phyloP scores from a whole-genome alignment of 176 grass and related monocot species.

The Olyra latifolia region DNA sequence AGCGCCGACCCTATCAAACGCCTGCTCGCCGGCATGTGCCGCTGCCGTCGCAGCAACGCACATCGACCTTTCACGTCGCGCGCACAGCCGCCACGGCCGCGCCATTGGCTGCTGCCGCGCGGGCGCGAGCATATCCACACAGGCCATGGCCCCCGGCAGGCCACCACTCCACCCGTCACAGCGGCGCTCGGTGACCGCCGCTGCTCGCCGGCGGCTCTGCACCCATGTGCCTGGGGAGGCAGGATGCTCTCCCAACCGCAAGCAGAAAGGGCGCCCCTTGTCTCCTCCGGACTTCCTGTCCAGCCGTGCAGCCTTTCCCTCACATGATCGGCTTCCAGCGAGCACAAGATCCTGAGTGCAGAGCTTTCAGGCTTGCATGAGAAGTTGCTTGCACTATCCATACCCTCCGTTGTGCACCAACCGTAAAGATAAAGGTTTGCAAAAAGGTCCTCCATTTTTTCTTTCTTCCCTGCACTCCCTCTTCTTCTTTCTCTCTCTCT shows the following conservation, averaged over 20 bases:
- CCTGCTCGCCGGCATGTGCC: too few species aligned
- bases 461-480: too few species aligned
- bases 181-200: neutral
- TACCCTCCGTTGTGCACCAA: too few species aligned
- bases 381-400: too few species aligned
- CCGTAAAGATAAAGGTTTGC: too few species aligned
- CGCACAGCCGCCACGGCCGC: neutral
- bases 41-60: neutral
- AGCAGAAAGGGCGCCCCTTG: slow-evolving; percentile 3
- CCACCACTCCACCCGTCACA: too few species aligned
- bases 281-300: neutral
- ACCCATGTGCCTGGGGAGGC: neutral
- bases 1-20: too few species aligned
- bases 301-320: neutral
- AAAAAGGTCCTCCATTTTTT: too few species aligned
- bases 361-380: too few species aligned
- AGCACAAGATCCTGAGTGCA: neutral
- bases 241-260: slow-evolving; percentile 19
- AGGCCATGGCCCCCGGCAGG: neutral
- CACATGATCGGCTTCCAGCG: neutral
- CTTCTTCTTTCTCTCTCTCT: too few species aligned
- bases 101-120: neutral
- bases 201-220: neutral
- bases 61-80: neutral
- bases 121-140: neutral